Base-by-base conservation (phyloP, 805 yeast species). In the Saccharomycodes ludwigii region DNA sequence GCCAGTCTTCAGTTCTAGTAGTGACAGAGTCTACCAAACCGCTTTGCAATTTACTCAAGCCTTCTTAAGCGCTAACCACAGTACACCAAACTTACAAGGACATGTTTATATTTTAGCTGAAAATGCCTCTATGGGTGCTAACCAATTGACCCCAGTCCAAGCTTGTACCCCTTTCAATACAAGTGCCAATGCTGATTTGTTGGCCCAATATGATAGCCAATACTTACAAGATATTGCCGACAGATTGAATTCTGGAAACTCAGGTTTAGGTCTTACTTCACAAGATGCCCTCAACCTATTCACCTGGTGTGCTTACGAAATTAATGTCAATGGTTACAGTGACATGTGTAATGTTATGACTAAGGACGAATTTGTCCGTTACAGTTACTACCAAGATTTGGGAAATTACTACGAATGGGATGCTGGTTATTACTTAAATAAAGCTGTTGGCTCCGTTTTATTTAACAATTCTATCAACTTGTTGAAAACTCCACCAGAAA, bases 281-380 rank as follows among this genome's bases (percentile, higher is more conserved):
- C 44, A 50, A 22, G 88, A 82, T 44, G 67, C 74, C 17, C 54
- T 50, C 26, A 54, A 52, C 16, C 44, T 81, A 40, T 73, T 77
- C 44, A 59, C 63, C 9, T 65, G 73, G 56, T 81, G 93, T 56
- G 85, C 82, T 3, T 82, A 65, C 48, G 94, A 82, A 54, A 55
- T 79, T 27, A 80, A 79, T 34, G 79, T 72, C 7, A 63, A 62
- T 35, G 93, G 91, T 7, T 50, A 55, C 33, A 77, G 91, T 11
- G 64, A 66, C 21, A 71, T 80, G 40, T 81, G 93, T 54, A 63
- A 65, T 23, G 61, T 77, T 20, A 73, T 82, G 56, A 76, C 83
- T 25, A 65, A 65, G 42, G 73, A 73, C 16, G 88, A 81, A 38
- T 75, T 72, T 61, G 55, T 76, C 31, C 68, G 66, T 22, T 68